Percentiles rank a stretch among this genome's conserved stretches.
These are phyloP conservation scores for Striga hermonthica DNA, from an alignment of 305 asterid genomes.

Conservation along the genomic window DNA sequence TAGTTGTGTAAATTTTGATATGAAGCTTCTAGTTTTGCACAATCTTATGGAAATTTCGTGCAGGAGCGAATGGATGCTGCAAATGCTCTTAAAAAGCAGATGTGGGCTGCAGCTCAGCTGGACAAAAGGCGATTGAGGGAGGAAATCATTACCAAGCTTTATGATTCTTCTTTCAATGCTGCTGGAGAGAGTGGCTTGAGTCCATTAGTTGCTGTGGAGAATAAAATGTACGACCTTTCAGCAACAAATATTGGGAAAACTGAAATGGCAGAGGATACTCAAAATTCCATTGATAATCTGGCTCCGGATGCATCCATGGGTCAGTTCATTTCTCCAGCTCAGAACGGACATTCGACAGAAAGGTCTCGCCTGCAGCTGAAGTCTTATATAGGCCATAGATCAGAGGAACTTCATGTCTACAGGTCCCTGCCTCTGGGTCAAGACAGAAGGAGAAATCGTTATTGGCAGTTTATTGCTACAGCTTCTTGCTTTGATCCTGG, in stretches of 20 bases:
- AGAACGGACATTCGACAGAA: slow-evolving; percentile 72
- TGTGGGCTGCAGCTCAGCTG: slow-evolving; percentile 98
- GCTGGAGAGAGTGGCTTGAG: slow-evolving; percentile 62
- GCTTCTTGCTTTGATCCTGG: slow-evolving; percentile 86
- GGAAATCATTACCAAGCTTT: slow-evolving; percentile 55
- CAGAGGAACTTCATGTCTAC: slow-evolving; percentile 86
- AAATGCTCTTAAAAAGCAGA: slow-evolving; percentile 82
- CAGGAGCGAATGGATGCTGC: slow-evolving; percentile 98
- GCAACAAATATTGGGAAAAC: slow-evolving; percentile 43
- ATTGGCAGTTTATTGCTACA: slow-evolving; percentile 91
- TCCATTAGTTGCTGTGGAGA: slow-evolving; percentile 50
- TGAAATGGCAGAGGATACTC: slow-evolving; percentile 47
- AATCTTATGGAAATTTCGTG: slow-evolving; percentile 37
- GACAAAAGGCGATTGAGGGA: slow-evolving; percentile 89
- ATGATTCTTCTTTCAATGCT: slow-evolving; percentile 56
- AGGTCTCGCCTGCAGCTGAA: slow-evolving; percentile 85
- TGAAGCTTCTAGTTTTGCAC: slow-evolving; percentile 13
- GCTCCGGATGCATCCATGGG: slow-evolving; percentile 43
- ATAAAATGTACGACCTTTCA: slow-evolving; percentile 48
- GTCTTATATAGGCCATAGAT: slow-evolving; percentile 83
- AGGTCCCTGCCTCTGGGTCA: slow-evolving; percentile 96
- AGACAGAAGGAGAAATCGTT: slow-evolving; percentile 94
- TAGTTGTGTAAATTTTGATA: not conserved
- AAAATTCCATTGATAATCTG: slow-evolving; percentile 40
- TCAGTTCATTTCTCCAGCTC: slow-evolving; percentile 46